These are phyloP conservation scores for Apiospora aurea DNA, from an alignment of 2,329 filamentous ascomycete species.

Conservation along the genomic window DNA sequence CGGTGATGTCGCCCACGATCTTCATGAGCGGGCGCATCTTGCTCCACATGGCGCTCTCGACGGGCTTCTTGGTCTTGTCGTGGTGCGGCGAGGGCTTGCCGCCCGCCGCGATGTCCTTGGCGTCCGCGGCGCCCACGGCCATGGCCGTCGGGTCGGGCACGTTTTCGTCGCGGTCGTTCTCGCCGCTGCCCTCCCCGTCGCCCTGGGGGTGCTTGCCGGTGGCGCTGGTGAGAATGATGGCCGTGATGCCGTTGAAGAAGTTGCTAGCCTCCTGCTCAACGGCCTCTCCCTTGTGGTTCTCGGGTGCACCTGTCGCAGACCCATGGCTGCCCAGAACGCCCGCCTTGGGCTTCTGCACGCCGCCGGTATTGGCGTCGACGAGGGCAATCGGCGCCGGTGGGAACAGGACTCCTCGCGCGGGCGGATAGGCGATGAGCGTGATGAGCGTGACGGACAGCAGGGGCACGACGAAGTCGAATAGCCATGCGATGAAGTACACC, in stretches of 20 bases:
- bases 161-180: slow-evolving; percentile 26
- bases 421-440: slow-evolving; percentile 70
- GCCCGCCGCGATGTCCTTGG: slow-evolving; percentile 54
- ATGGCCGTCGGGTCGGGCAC: slow-evolving; percentile 47
- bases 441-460: slow-evolving; percentile 65
- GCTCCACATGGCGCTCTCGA: slow-evolving; percentile 79
- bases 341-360: slow-evolving; percentile 77
- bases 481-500: slow-evolving; percentile 69
- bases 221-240: slow-evolving; percentile 76
- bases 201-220: slow-evolving; percentile 73
- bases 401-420: slow-evolving; percentile 69
- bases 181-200: slow-evolving; percentile 22
- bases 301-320: slow-evolving; percentile 80
- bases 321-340: slow-evolving; percentile 79
- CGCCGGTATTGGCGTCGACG: slow-evolving; percentile 73
- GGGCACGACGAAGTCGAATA: slow-evolving; percentile 74
- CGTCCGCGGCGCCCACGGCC: slow-evolving; percentile 47
- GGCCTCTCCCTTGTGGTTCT: slow-evolving; percentile 83
- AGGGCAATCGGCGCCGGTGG: slow-evolving; percentile 79
- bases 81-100: slow-evolving; percentile 53
- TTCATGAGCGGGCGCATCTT: slow-evolving; percentile 78
- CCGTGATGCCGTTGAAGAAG: slow-evolving; percentile 76
- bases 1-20: slow-evolving; percentile 53
- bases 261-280: slow-evolving; percentile 85
- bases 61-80: slow-evolving; percentile 81